These are phyloP conservation scores for Lentinula novae-zelandiae DNA, from an alignment of 1,284 basidiomycete genomes.

Conservation along the genomic window DNA sequence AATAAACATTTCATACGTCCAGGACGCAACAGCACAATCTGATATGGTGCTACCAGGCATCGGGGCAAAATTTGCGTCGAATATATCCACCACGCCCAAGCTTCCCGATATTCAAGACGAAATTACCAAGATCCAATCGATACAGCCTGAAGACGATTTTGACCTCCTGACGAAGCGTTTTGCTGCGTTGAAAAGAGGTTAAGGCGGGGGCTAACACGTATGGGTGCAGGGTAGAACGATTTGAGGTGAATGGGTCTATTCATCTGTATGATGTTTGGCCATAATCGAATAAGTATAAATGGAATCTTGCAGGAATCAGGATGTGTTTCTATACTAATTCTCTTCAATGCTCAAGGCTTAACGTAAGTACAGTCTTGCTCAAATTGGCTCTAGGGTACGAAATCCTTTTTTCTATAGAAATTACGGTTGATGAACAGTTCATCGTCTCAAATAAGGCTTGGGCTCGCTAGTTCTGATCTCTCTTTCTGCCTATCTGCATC, in stretches of 20 bases:
- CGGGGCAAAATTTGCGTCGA: conserved; percentile 4
- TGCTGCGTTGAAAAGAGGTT: conserved; percentile 77
- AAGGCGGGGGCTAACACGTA: conserved; percentile 17
- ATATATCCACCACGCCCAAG: neutral
- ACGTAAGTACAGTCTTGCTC: neutral
- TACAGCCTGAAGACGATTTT: conserved; percentile 61
- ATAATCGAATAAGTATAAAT: conserved; percentile 3
- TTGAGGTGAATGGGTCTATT: neutral
- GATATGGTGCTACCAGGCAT: neutral
- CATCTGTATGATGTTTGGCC: neutral
- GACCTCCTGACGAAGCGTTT: conserved; percentile 69
- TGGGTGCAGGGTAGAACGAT: neutral
- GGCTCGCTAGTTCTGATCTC: no score
- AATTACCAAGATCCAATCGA: conserved; percentile 16
- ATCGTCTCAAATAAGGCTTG: neutral
- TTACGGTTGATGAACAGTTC: neutral
- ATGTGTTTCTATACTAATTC: neutral
- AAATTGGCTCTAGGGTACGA: neutral
- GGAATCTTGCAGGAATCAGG: neutral
- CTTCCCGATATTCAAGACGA: conserved; percentile 23
- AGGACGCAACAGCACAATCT: neutral
- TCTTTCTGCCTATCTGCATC: no score
- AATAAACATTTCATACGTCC: neutral
- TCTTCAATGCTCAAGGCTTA: neutral
- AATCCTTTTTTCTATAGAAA: neutral